These are phyloP conservation scores for Phaffomyces thermotolerans DNA, from an alignment of 805 yeast genomes.

Conservation along the genomic window DNA sequence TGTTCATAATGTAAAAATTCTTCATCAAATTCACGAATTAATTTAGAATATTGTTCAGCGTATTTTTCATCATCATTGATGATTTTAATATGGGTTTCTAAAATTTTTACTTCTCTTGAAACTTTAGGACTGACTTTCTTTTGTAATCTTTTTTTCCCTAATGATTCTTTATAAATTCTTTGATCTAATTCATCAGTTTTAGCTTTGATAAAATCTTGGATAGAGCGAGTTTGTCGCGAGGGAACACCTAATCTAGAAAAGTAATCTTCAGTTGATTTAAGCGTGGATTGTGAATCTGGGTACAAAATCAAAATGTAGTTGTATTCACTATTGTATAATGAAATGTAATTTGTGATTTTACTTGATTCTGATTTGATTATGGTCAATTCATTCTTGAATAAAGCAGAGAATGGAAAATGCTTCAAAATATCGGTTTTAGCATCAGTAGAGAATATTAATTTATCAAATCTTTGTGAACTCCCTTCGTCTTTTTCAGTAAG, in stretches of 20 bases:
- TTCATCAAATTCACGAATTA: conserved; percentile 17
- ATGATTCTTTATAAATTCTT: conserved; percentile 15
- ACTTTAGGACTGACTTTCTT: conserved; percentile 18
- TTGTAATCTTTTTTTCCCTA: conserved; percentile 17
- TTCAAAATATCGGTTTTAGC: conserved; percentile 8
- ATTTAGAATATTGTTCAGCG: conserved; percentile 8
- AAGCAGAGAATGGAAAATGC: conserved; percentile 19
- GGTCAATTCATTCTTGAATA: conserved; percentile 13
- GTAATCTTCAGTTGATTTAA: conserved; percentile 4
- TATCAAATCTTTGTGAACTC: conserved; percentile 18
- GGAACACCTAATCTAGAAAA: conserved; percentile 8
- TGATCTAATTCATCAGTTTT: conserved; percentile 19
- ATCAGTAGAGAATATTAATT: conserved; percentile 7
- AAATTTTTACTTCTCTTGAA: conserved; percentile 10
- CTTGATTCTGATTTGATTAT: conserved; percentile 9
- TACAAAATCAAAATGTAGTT: conserved; percentile 19
- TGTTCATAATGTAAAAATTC: conserved; percentile 17
- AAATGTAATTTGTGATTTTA: conserved; percentile 8
- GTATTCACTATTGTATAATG: conserved; percentile 18
- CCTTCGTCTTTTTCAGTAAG: conserved; percentile 15
- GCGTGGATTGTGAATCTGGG: conserved; percentile 7
- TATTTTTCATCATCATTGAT: conserved; percentile 15
- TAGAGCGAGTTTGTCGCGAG: conserved; percentile 1
- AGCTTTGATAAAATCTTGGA: conserved; percentile 6
- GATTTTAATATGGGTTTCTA: conserved; percentile 14